phyloP scores from a whole-genome alignment of 495 filamentous ascomycete species.

The Usnea hakonensis region DNA sequence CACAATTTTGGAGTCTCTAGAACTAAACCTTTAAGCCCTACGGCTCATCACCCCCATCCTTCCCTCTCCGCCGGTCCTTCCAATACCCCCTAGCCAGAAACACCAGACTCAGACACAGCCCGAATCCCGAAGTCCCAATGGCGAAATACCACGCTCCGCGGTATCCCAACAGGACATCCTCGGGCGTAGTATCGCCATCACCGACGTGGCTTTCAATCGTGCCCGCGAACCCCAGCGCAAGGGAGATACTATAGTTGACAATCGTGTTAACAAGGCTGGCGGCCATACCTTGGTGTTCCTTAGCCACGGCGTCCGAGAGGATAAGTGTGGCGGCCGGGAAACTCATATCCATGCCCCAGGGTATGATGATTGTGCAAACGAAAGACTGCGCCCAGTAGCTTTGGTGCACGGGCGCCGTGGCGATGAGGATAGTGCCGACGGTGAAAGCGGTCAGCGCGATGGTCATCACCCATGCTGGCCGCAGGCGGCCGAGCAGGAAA shows the following conservation, averaged over 20 bases:
- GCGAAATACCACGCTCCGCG: constrained; percentile 52
- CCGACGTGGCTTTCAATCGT: constrained; percentile 52
- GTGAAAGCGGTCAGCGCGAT: constrained; percentile 39
- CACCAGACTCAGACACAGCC: constrained; percentile 28
- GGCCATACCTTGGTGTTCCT: constrained; percentile 41
- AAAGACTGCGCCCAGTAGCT: constrained; percentile 43
- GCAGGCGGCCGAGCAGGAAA: constrained; percentile 33
- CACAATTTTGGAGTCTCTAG: too few relatives aligned
- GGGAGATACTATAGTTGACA: constrained; percentile 58
- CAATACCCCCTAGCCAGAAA: constrained; percentile 9
- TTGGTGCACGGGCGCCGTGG: constrained; percentile 33
- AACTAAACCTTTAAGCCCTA: too few relatives aligned
- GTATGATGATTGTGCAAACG: constrained; percentile 38
- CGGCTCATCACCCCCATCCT: neutral
- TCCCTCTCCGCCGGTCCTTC: neutral
- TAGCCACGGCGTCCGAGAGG: constrained; percentile 34
- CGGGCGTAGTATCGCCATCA: constrained; percentile 29
- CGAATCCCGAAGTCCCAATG: constrained; percentile 42
- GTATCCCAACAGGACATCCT: constrained; percentile 45
- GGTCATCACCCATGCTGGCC: constrained; percentile 43
- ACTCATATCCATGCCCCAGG: constrained; percentile 48
- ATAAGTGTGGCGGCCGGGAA: constrained; percentile 29
- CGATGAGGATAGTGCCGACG: constrained; percentile 32
- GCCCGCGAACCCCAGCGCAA: constrained; percentile 60
- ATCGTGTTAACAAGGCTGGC: constrained; percentile 56